Evolutionary conservation across 345 rosid genomes (phyloP), one percentile per base, ranked within the genome.

Genomic region (Aurinia saxatilis): DNA sequence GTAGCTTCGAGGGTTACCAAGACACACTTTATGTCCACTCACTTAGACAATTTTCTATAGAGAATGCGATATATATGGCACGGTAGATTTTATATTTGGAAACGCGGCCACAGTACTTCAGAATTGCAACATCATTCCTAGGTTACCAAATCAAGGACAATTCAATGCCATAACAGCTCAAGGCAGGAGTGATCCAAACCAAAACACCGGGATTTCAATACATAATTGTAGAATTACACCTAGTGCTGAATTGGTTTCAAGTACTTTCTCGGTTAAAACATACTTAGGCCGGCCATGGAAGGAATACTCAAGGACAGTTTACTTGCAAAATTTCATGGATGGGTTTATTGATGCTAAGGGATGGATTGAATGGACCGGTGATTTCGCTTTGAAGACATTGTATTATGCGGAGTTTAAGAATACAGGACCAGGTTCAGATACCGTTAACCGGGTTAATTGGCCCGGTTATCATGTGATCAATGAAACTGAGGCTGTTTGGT

Each of bases 211-310:
- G 21, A 78, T 68, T 39, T 76, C 75, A 12, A 73, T 81, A 53
- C 80, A 78, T 0, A 76, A 78, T 15, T 81, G 80, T 30, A 21
- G 52, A 35, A 72, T 81, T 34, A 53, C 4, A 70, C 77, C 85
- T 2, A 68, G 77, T 17, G 9, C 66, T 1, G 79, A 75, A 31
- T 69, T 81, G 21, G 53, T 18, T 47, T 63, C 77, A 0, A 75
- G 65, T 19, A 68, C 50, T 5, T 65, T 60, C n/a, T 31, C 74
- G 11, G 78, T 73, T 41, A 65, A 68, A 25, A 80, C 82, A 3
- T 83, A 52, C 61, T 40, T 83, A 16, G 85, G 88, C 2, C 25
- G 85, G 69, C 88, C 88, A 0, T 79, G 88, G 85, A 81, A 81
- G 33, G 57, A 77, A 49, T 83, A 75, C 37, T 83, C 88, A 0